phyloP scores from a whole-genome alignment of 2,329 filamentous ascomycete species.

The Pestalotiopsis fici region DNA sequence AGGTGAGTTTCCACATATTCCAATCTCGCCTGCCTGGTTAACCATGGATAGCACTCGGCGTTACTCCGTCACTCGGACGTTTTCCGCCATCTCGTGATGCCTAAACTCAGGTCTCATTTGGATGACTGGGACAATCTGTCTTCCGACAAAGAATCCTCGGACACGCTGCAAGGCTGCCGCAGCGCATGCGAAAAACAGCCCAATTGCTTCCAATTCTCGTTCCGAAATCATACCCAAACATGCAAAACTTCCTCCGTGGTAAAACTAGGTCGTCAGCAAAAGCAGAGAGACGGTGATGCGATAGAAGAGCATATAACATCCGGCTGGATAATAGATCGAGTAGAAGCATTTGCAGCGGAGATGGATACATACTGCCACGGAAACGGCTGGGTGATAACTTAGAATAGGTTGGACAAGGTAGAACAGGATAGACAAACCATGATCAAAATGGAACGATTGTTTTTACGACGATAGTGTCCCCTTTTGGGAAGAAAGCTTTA shows the following conservation, averaged over 20 bases:
- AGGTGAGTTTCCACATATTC: conserved; percentile 17
- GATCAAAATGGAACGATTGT: not conserved
- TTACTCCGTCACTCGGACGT: conserved; percentile 28
- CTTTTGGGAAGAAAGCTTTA: not conserved
- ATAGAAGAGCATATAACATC: not conserved
- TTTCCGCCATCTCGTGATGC: conserved; percentile 25
- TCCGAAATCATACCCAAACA: not conserved
- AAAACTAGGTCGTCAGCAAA: not conserved
- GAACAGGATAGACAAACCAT: not conserved
- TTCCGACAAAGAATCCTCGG: conserved; percentile 18
- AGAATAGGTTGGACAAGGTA: conserved; percentile 11
- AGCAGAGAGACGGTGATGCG: not conserved
- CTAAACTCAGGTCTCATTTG: conserved; percentile 19
- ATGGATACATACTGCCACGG: conserved; percentile 3
- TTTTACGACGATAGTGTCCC: too few species aligned
- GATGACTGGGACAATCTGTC: conserved; percentile 31
- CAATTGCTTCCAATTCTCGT: not conserved
- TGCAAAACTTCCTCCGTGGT: not conserved
- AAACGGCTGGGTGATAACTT: not conserved
- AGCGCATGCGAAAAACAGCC: conserved; percentile 19
- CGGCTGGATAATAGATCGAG: not conserved
- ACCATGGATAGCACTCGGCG: conserved; percentile 18
- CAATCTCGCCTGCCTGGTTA: not conserved
- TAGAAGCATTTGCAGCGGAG: not conserved
- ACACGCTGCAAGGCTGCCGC: conserved; percentile 25